phyloP scores from a whole-genome alignment of 768 basidiomycete genomes.

The Panellus pusillus region DNA sequence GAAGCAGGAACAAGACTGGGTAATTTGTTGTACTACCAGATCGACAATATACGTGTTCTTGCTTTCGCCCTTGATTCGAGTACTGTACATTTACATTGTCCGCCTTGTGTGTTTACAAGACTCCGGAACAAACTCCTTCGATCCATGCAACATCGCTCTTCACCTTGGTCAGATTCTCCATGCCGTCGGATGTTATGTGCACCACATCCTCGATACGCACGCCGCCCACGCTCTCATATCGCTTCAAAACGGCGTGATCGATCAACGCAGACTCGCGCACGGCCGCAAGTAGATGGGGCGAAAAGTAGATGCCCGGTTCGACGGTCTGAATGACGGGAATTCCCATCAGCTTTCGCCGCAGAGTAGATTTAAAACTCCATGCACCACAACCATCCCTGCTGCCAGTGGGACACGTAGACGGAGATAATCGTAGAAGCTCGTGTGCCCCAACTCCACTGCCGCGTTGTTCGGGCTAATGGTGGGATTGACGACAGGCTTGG shows the following conservation, averaged over 20 bases:
- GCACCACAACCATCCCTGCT: conserved; percentile 82
- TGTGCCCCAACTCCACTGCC: conserved; percentile 41
- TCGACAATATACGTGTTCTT: neutral
- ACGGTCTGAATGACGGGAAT: conserved; percentile 62
- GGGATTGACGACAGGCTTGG: conserved; percentile 61
- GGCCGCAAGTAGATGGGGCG: conserved; percentile 69
- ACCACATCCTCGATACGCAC: conserved; percentile 94
- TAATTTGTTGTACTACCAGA: conserved; percentile 26
- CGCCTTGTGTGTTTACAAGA: conserved; percentile 29
- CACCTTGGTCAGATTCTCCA: conserved; percentile 85
- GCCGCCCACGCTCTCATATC: conserved; percentile 84
- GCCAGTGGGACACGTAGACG: conserved; percentile 74
- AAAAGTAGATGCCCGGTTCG: conserved; percentile 90
- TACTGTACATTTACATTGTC: neutral
- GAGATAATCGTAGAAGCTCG: conserved; percentile 77
- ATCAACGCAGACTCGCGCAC: conserved; percentile 65
- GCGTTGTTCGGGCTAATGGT: conserved; percentile 40
- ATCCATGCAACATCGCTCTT: conserved; percentile 81
- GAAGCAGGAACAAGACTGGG: conserved; percentile 79
- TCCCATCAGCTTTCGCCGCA: neutral
- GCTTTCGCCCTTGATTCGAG: neutral
- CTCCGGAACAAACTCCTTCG: conserved; percentile 79
- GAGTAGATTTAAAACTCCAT: conserved; percentile 30
- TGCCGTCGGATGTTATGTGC: conserved; percentile 69
- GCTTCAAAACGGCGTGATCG: conserved; percentile 63